Base-by-base conservation (phyloP, 75 land plant species). In the Ceratopteris richardii region DNA sequence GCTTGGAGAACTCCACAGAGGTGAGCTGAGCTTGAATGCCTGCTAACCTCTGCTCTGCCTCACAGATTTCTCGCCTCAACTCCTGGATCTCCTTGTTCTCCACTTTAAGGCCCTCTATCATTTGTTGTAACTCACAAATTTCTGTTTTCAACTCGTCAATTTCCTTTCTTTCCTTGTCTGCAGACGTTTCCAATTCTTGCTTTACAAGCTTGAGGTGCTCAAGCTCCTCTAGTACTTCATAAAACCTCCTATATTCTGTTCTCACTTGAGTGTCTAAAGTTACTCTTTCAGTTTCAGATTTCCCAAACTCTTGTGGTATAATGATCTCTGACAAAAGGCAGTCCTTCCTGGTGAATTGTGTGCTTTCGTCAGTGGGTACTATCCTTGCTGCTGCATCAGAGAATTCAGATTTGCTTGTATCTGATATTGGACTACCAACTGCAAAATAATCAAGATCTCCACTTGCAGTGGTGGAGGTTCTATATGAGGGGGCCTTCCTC, bases 231-330 rank as follows among this genome's bases (percentile, higher is more conserved):
- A 56, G 60, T 31, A 66, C 27, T 20, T 46, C 62, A 28, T 39
- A 20, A 43, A 57, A 44, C 36, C 61, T 59, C 3, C 21, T 56
- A 23, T 29, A 29, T 23, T 47, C 61, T 59, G 31, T 54, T 5
- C 26, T 54, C 54, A 68, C 0, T 23, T 53, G 66, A 2, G 51
- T 31, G 39, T 68, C 66, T 19, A 62, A n/a, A 26, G 54, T 27
- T 13, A 27, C 64, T 26, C 30, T 31, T 53, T 60, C 64, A 56
- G 16, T 48, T 28, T 60, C 60, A 25, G 27, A 14, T 29, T 17
- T 57, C 27, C 46, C 26, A 22, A 66, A 10, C 68, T 66, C 68
- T 56, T 66, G 50, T 19, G 39, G 53, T 27, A 26, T 14, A 22
- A 44, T 22, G 4, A 63, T 51, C 29, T 65, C 37, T 56, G 37